These are phyloP conservation scores for Saturnispora hagleri DNA, from an alignment of 805 yeast species.

Conservation along the genomic window DNA sequence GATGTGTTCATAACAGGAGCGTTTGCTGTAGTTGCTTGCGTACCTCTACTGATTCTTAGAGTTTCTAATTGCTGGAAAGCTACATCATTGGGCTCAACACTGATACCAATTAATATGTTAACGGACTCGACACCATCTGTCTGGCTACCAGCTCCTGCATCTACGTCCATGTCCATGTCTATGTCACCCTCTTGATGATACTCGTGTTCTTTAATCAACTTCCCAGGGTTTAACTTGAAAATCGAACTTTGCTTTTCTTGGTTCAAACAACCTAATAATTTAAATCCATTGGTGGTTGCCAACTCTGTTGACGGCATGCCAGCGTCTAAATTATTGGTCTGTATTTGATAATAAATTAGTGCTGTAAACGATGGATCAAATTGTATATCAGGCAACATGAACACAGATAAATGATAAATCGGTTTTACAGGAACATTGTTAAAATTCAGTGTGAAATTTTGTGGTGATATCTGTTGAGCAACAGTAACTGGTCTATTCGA, in stretches of 20 bases:
- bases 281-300: conserved; percentile 36
- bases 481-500: conserved; percentile 31
- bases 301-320: background rate
- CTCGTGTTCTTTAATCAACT: conserved; percentile 16
- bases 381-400: conserved; percentile 73
- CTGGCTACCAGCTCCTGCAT: conserved; percentile 5
- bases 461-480: conserved; percentile 59
- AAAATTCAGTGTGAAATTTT: conserved; percentile 57
- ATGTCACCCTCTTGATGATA: conserved; percentile 32
- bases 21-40: conserved; percentile 29
- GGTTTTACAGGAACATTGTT: conserved; percentile 45
- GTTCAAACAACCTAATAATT: conserved; percentile 55
- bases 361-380: conserved; percentile 70
- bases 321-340: conserved; percentile 34
- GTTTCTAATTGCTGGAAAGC: conserved; percentile 50
- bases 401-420: conserved; percentile 73
- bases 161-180: conserved; percentile 41
- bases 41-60: conserved; percentile 18
- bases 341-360: conserved; percentile 79
- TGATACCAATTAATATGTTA: conserved; percentile 59
- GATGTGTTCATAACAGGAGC: conserved; percentile 15
- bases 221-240: conserved; percentile 55
- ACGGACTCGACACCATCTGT: conserved; percentile 8
- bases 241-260: conserved; percentile 81
- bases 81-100: conserved; percentile 67